Percentiles rank a stretch among this genome's conserved stretches.
These are phyloP conservation scores for Cystobasidium tubakii DNA, from an alignment of 768 basidiomycete genomes.

Conservation along the genomic window DNA sequence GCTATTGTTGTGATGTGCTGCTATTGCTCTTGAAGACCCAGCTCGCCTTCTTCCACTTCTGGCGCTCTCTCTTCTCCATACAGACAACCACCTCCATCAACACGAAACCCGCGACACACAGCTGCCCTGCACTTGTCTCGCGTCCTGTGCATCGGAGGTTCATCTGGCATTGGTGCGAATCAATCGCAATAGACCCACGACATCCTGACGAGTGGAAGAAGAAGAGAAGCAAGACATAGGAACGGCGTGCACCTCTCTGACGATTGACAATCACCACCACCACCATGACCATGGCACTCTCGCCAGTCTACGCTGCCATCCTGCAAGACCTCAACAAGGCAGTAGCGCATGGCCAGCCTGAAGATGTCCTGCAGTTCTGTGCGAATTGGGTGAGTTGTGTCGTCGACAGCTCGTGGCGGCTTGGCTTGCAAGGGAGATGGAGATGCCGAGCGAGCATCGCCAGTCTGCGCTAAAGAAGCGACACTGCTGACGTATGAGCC, in stretches of 20 bases:
- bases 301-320: conserved; percentile 74
- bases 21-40: too few relatives aligned
- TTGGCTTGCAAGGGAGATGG: not conserved
- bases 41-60: too few relatives aligned
- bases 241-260: too few relatives aligned
- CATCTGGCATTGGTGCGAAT: not conserved
- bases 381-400: conserved; percentile 90
- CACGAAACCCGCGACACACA: too few relatives aligned
- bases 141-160: not conserved
- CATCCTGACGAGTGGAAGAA: too few relatives aligned
- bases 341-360: conserved; percentile 74
- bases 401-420: conserved; percentile 57
- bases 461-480: not conserved
- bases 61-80: too few relatives aligned
- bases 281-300: conserved; percentile 42
- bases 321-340: conserved; percentile 81
- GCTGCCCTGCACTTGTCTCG: not conserved
- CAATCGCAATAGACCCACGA: too few relatives aligned
- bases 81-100: too few relatives aligned
- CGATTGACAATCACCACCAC: not conserved
- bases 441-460: too few relatives aligned
- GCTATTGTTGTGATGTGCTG: too few relatives aligned
- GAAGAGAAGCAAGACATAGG: too few relatives aligned
- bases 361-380: conserved; percentile 71
- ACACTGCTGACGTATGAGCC: not conserved